Base-by-base conservation (phyloP, 1,284 basidiomycete genomes). In the Microbotryomycetes sp. region DNA sequence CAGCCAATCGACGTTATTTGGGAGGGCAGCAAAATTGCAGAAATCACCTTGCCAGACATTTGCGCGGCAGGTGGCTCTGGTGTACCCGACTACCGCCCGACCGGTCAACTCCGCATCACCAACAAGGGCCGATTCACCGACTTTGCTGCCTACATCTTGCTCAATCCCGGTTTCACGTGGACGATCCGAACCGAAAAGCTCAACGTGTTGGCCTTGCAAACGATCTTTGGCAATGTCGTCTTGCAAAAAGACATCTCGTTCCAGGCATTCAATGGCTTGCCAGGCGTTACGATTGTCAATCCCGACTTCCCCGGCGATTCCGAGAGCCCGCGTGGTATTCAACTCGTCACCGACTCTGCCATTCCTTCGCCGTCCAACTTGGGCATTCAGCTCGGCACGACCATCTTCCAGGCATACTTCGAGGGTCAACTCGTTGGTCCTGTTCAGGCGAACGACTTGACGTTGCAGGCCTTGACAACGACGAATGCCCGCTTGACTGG, bases 351-450 rank as follows among this genome's bases (percentile, higher is more conserved):
- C 3, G 83, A 83, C 70, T 79, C 85, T 0, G 59, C 75, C 7
- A 88, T 89, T 64, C 85, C 85, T 1, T 88, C 85, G 21, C 79
- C 81, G 28, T 65, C 75, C 81, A 83, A 88, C 68, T 75, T 89
- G 30, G 86, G 87, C 28, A 86, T 89, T 59, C 80, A 87, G 69
- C 78, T 89, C 45, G 87, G 86, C 41, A 83, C 81, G 3, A 84
- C 85, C 49, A 80, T 79, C 18, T 88, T 89, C 77, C 77, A 82
- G 59, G 77, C 81, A 9, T 82, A 80, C 75, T 88, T 83, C 72
- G 75, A 82, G 55, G 77, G 78, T 24, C 52, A 78, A 75, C 15
- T 69, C 78, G 62, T 64, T 31, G 60, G 63, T 5, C 61, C 63
- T 11, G 61, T 57, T 21, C 53, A 49, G 31, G 48, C 59, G n/a